Evolutionary conservation across 164 flowering plant genomes (phyloP).

Genomic region (Tetrastigma voinierianum): DNA sequence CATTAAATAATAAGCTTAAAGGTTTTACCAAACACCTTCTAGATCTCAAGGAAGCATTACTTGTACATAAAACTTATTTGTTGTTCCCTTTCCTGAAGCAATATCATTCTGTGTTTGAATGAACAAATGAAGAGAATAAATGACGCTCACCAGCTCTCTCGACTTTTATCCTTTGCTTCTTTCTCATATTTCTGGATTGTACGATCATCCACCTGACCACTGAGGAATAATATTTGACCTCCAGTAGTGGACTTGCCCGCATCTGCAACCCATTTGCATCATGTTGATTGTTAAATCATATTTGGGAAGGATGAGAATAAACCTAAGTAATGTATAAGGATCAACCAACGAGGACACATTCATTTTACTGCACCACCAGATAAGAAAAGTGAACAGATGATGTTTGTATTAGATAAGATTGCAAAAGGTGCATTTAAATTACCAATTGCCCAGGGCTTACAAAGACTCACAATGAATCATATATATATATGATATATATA

Average conservation of each 20-base stretch:
- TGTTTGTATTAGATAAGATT: too few relatives aligned
- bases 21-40: too few relatives aligned
- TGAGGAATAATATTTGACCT: conserved; percentile 96
- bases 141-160: conserved; percentile 88
- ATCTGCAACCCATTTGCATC: conserved; percentile 48
- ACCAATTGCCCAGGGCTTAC: too few relatives aligned
- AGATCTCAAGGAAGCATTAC: too few relatives aligned
- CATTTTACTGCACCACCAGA: too few relatives aligned
- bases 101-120: neutral
- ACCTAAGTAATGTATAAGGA: neutral
- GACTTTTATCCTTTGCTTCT: conserved; percentile 96
- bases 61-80: too few relatives aligned
- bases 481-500: too few relatives aligned
- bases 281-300: neutral
- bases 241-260: conserved; percentile 97
- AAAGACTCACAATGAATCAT: too few relatives aligned
- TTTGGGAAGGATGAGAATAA: neutral
- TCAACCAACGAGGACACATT: neutral
- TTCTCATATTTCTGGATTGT: conserved; percentile 96
- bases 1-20: too few relatives aligned
- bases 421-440: too few relatives aligned
- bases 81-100: neutral
- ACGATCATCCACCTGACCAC: conserved; percentile 98
- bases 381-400: too few relatives aligned
- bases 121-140: neutral